Conservation (phyloP, 2,329 filamentous ascomycete species). For the Tolypocladium album region DNA sequence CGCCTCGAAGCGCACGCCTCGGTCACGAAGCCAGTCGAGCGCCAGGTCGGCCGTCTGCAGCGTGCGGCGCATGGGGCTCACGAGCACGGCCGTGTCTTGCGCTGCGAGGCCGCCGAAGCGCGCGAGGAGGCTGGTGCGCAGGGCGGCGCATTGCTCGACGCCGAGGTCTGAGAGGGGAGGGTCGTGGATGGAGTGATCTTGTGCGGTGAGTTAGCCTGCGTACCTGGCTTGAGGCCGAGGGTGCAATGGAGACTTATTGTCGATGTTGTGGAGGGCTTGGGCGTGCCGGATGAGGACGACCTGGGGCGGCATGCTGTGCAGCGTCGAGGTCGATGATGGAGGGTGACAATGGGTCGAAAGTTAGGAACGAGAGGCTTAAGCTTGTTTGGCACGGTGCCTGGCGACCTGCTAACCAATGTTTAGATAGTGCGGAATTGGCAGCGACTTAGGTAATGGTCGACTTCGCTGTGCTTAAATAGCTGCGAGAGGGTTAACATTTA, state of each 20-base stretch:
- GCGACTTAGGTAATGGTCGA: too few species aligned
- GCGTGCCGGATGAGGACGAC: slow-evolving; percentile 85
- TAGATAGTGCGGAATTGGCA: too few species aligned
- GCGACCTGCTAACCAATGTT: neutral
- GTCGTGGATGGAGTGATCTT: slow-evolving; percentile 37
- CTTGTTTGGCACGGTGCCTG: neutral
- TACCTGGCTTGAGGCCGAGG: neutral
- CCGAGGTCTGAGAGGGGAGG: slow-evolving; percentile 40
- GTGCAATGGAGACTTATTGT: slow-evolving; percentile 30
- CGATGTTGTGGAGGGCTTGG: slow-evolving; percentile 51
- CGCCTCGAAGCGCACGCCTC: slow-evolving; percentile 41
- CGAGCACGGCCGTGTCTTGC: slow-evolving; percentile 39
- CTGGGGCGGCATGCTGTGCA: slow-evolving; percentile 36
- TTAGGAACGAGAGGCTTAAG: neutral
- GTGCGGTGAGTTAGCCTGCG: slow-evolving; percentile 18
- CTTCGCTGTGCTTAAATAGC: too few species aligned
- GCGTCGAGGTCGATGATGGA: neutral
- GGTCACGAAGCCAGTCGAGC: slow-evolving; percentile 46
- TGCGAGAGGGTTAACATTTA: too few species aligned
- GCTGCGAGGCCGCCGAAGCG: slow-evolving; percentile 19
- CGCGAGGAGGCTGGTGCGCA: slow-evolving; percentile 30
- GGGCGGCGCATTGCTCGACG: slow-evolving; percentile 32
- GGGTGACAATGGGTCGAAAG: neutral
- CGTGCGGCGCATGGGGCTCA: slow-evolving; percentile 55
- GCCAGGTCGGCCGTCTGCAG: slow-evolving; percentile 51